Evolutionary conservation across 805 yeast genomes (phyloP).

Genomic region (Tetrapisispora taiwanensis): DNA sequence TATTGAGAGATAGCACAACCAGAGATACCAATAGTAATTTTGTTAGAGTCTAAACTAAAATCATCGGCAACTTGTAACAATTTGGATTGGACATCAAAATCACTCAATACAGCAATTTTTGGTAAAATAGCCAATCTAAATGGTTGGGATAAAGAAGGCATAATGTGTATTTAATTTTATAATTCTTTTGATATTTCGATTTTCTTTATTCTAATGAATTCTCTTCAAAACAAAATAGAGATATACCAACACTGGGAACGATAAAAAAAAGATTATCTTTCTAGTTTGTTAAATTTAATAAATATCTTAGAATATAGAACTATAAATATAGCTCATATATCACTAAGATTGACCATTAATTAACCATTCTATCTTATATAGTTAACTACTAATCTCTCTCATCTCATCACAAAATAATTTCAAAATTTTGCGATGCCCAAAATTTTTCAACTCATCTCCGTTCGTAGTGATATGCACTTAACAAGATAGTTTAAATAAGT

Average conservation of each 20-base stretch:
- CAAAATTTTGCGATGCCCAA: conserved; percentile 5
- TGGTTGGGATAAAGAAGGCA: conserved; percentile 30
- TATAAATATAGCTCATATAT: too few relatives aligned
- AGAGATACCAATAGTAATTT: conserved; percentile 27
- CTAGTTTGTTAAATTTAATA: too few relatives aligned
- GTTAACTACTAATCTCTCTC: neutral
- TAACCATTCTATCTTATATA: too few relatives aligned
- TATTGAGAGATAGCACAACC: conserved; percentile 29
- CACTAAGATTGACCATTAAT: too few relatives aligned
- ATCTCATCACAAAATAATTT: neutral
- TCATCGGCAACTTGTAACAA: conserved; percentile 20
- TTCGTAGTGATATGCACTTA: conserved; percentile 1
- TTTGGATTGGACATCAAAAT: conserved; percentile 16
- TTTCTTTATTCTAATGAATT: too few relatives aligned
- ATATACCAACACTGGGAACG: too few relatives aligned
- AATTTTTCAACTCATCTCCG: conserved; percentile 6
- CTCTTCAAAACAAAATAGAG: neutral
- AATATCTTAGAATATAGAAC: too few relatives aligned
- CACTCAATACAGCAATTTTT: conserved; percentile 22
- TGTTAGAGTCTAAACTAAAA: conserved; percentile 17
- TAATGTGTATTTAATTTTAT: too few relatives aligned
- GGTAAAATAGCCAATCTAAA: conserved; percentile 28
- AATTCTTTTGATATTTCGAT: neutral
- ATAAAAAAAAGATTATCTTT: too few relatives aligned
- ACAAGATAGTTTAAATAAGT: too few relatives aligned